Conservation (phyloP, 148 eudicot genomes). For the Cornus kousa region DNA sequence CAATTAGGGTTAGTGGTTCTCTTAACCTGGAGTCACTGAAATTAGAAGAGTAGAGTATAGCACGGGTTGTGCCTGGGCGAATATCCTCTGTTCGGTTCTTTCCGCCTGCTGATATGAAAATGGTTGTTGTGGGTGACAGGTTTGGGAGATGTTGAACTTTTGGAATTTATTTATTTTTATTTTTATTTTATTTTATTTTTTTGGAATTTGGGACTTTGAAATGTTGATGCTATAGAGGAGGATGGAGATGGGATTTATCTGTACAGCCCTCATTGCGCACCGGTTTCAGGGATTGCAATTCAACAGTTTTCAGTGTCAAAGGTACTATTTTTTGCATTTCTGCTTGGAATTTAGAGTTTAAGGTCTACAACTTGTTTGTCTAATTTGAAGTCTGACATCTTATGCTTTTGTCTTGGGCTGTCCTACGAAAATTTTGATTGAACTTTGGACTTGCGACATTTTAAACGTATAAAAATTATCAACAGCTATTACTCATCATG, state of each 20-base stretch:
- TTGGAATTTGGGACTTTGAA: slow-evolving; percentile 49
- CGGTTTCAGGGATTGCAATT: slow-evolving; percentile 60
- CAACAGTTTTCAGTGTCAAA: slow-evolving; percentile 73
- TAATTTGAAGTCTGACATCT: neutral
- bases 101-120: slow-evolving; percentile 50
- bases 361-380: neutral
- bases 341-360: neutral
- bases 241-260: slow-evolving; percentile 62
- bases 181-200: too few species aligned
- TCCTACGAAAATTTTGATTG: neutral
- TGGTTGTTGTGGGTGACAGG: slow-evolving; percentile 73
- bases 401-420: neutral
- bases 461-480: too few species aligned
- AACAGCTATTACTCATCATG: too few species aligned
- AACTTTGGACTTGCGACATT: neutral
- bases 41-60: slow-evolving; percentile 62
- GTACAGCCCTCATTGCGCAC: slow-evolving; percentile 62
- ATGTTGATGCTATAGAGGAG: slow-evolving; percentile 49
- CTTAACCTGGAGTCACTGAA: slow-evolving; percentile 43
- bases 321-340: slow-evolving; percentile 31
- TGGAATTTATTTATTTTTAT: too few species aligned
- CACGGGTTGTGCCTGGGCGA: slow-evolving; percentile 73
- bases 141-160: slow-evolving; percentile 78
- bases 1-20: slow-evolving; percentile 28
- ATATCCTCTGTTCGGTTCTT: slow-evolving; percentile 51